Percentiles rank a stretch among this genome's conserved stretches.
Evolutionary conservation across 2,329 filamentous ascomycete genomes (phyloP).

Genomic region (Trichoderma sp.): DNA sequence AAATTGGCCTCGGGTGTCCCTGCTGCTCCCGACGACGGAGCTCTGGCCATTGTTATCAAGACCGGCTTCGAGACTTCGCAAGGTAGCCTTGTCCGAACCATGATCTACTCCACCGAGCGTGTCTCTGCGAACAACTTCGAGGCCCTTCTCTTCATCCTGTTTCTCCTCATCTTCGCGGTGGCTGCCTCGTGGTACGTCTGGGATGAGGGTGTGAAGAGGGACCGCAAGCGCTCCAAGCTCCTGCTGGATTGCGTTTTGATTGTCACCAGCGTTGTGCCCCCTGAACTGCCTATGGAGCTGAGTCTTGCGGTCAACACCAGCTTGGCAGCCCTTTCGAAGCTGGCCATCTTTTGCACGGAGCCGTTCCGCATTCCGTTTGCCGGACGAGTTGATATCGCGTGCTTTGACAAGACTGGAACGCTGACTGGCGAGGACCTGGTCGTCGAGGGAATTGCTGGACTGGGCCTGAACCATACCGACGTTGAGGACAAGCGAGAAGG

Average conservation of each 20-base stretch:
- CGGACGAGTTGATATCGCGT: slow-evolving; percentile 91
- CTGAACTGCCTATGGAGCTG: slow-evolving; percentile 96
- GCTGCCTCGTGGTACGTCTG: slow-evolving; percentile 99
- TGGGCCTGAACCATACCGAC: slow-evolving; percentile 70
- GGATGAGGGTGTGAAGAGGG: slow-evolving; percentile 91
- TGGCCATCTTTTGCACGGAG: slow-evolving; percentile 97
- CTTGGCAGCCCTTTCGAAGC: slow-evolving; percentile 89
- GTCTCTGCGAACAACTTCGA: slow-evolving; percentile 98
- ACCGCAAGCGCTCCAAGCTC: slow-evolving; percentile 96
- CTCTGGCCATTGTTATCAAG: slow-evolving; percentile 91
- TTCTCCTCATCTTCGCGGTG: slow-evolving; percentile 92
- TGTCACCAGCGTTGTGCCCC: slow-evolving; percentile 96
- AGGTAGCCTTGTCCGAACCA: slow-evolving; percentile 94
- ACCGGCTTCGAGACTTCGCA: slow-evolving; percentile 99
- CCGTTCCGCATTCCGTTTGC: slow-evolving; percentile 97
- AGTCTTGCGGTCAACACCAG: slow-evolving; percentile 97
- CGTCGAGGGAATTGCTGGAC: slow-evolving; percentile 92
- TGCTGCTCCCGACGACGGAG: slow-evolving; percentile 87
- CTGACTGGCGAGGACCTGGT: slow-evolving; percentile 95
- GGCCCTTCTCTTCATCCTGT: slow-evolving; percentile 95
- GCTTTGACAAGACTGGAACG: slow-evolving; percentile 98
- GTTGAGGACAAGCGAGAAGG: slow-evolving; percentile 67
- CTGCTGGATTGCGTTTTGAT: slow-evolving; percentile 97
- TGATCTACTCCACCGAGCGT: slow-evolving; percentile 99
- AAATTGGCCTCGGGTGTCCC: slow-evolving; percentile 76